Percentiles rank a stretch among this genome's conserved stretches.
phyloP scores from a whole-genome alignment of 768 basidiomycete genomes.

The Dacryopinax spathularia region DNA sequence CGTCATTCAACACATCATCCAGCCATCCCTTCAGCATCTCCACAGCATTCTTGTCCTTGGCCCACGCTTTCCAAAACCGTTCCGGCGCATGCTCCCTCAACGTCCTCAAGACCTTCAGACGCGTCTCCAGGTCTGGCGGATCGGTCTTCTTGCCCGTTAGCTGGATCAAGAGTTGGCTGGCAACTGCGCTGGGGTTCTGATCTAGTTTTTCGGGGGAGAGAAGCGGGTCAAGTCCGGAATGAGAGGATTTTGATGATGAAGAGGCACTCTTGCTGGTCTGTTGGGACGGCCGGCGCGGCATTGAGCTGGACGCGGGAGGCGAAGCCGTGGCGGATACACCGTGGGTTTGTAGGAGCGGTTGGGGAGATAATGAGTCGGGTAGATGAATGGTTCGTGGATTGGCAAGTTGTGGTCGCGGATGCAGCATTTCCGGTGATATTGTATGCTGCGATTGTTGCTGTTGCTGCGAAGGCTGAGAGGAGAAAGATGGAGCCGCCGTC shows the following conservation, averaged over 20 bases:
- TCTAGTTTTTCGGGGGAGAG: conserved; percentile 33
- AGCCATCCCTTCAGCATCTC: conserved; percentile 73
- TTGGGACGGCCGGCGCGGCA: background rate
- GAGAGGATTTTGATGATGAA: background rate
- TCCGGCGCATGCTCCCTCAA: conserved; percentile 74
- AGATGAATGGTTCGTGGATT: background rate
- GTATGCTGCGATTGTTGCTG: conserved; percentile 23
- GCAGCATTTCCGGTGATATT: conserved; percentile 7
- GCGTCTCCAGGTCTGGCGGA: conserved; percentile 50
- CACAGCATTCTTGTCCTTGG: conserved; percentile 58
- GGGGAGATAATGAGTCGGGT: background rate
- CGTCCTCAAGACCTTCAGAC: conserved; percentile 63
- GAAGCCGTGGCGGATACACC: background rate
- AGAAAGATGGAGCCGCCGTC: conserved; percentile 58
- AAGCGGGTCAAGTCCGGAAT: conserved; percentile 43
- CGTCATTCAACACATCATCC: conserved; percentile 42
- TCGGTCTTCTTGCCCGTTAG: conserved; percentile 28
- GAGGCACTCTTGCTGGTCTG: background rate
- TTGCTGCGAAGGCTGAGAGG: conserved; percentile 22
- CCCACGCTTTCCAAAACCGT: conserved; percentile 78
- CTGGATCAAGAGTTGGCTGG: conserved; percentile 42
- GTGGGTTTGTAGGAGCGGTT: background rate
- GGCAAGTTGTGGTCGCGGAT: conserved; percentile 16
- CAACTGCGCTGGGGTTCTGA: conserved; percentile 44
- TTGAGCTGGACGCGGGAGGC: background rate